These are phyloP conservation scores for Vitis hybrid DNA, from an alignment of 177 flowering plant species.

Conservation along the genomic window DNA sequence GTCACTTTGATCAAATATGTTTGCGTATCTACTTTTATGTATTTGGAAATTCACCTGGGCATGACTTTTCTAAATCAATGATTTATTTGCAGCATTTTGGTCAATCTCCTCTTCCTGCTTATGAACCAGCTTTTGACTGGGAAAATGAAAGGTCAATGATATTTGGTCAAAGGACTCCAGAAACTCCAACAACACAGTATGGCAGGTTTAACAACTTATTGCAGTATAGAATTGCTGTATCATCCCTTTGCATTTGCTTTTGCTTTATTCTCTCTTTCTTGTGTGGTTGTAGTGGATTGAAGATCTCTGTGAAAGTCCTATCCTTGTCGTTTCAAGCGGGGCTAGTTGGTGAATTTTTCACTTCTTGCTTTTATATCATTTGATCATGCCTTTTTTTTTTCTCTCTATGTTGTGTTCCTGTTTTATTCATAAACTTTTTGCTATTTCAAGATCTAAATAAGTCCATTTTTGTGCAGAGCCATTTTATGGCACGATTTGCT, in stretches of 20 bases:
- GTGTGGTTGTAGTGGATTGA: conserved; percentile 62
- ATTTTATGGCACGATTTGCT: conserved; percentile 90
- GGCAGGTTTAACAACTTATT: conserved; percentile 43
- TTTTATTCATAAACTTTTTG: background rate
- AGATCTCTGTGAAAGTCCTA: conserved; percentile 86
- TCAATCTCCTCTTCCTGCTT: conserved; percentile 87
- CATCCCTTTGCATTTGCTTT: background rate
- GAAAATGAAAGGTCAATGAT: conserved; percentile 88
- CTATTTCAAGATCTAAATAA: conserved; percentile 9
- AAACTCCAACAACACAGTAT: conserved; percentile 50
- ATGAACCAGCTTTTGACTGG: conserved; percentile 99
- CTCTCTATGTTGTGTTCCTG: background rate
- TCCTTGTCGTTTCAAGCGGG: conserved; percentile 93
- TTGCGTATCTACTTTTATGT: background rate
- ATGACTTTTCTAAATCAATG: background rate
- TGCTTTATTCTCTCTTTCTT: conserved; percentile 6
- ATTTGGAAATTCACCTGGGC: background rate
- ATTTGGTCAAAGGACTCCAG: conserved; percentile 85
- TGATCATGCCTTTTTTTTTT: background rate
- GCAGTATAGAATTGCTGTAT: background rate
- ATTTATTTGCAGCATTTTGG: conserved; percentile 73
- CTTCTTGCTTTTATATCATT: background rate
- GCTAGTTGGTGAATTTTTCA: conserved; percentile 68
- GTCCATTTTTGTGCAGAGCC: conserved; percentile 65
- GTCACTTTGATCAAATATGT: background rate